Evolutionary conservation across 169 alveolate genomes (phyloP).

Genomic region (Perkinsus marinus): DNA sequence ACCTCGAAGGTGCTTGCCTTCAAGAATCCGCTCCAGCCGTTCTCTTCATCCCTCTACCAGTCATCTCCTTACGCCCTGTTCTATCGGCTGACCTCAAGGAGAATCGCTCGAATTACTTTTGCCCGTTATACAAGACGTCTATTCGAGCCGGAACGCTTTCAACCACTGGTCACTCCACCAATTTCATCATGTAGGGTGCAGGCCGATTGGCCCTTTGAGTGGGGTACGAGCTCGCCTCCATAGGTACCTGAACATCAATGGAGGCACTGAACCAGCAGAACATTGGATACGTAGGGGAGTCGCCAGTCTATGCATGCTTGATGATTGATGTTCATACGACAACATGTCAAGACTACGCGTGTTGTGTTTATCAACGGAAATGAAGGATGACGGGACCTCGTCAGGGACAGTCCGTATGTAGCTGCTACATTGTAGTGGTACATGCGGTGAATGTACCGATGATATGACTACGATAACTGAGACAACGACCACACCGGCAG

Average conservation of each 20-base stretch:
- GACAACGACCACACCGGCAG: too few relatives aligned
- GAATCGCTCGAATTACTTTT: slow-evolving; percentile 34
- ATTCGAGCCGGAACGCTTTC: slow-evolving; percentile 35
- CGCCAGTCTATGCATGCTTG: slow-evolving; percentile 59
- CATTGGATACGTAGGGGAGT: slow-evolving; percentile 76
- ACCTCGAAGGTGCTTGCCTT: slow-evolving; percentile 36
- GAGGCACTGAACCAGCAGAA: slow-evolving; percentile 42
- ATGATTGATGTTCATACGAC: slow-evolving; percentile 34
- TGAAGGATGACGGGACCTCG: too few relatives aligned
- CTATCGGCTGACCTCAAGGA: slow-evolving; percentile 8
- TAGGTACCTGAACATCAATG: slow-evolving; percentile 9
- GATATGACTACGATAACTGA: too few relatives aligned
- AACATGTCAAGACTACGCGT: too few relatives aligned
- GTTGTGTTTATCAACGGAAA: too few relatives aligned
- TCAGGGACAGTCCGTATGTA: background rate
- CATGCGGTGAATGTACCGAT: too few relatives aligned
- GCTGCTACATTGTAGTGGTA: too few relatives aligned
- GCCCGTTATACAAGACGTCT: slow-evolving; percentile 70
- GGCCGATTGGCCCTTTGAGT: slow-evolving; percentile 66
- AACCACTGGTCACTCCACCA: background rate
- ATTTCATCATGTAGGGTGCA: slow-evolving; percentile 59
- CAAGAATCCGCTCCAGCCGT: slow-evolving; percentile 54
- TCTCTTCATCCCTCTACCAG: slow-evolving; percentile 60
- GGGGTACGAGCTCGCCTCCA: slow-evolving; percentile 50
- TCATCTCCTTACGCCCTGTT: slow-evolving; percentile 61